Evolutionary conservation across 2,329 filamentous ascomycete species (phyloP).

Genomic region (Pleoardoris graminearum): DNA sequence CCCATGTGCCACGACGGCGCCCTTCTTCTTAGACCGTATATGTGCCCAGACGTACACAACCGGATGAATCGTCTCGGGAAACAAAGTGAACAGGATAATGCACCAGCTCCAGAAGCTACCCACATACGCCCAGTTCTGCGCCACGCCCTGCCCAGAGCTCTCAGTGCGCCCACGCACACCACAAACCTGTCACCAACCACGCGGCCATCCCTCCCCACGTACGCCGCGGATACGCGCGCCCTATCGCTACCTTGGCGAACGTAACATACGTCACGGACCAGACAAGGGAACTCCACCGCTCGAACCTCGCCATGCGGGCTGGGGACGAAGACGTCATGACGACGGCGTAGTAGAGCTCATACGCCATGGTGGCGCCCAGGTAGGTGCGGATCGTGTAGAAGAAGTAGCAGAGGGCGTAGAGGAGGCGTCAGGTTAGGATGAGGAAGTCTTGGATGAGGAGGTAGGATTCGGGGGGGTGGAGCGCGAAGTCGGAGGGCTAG

Average conservation of each 20-base stretch:
- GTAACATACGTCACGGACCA: conserved; percentile 46
- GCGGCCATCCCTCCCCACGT: conserved; percentile 25
- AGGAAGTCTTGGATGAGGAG: conserved; percentile 48
- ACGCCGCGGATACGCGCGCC: conserved; percentile 30
- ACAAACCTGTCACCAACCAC: conserved; percentile 32
- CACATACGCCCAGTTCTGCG: conserved; percentile 47
- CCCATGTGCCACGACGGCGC: conserved; percentile 4
- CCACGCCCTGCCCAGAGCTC: conserved; percentile 31
- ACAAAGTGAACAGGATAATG: conserved; percentile 41
- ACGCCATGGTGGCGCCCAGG: conserved; percentile 42
- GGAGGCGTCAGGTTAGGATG: conserved; percentile 46
- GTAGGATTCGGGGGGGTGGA: conserved; percentile 46
- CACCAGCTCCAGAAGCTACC: conserved; percentile 38
- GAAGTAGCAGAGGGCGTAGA: conserved; percentile 48
- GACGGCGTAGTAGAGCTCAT: conserved; percentile 48
- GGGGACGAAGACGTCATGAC: conserved; percentile 35
- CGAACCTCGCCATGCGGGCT: conserved; percentile 21
- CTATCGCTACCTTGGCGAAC: conserved; percentile 41
- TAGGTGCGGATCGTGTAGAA: conserved; percentile 47
- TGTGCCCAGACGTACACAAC: conserved; percentile 45
- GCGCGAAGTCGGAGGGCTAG: conserved; percentile 53
- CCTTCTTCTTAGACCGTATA: conserved; percentile 19
- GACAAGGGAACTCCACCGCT: conserved; percentile 41
- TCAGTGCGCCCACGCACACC: conserved; percentile 36
- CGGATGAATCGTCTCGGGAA: conserved; percentile 47